These are phyloP conservation scores for Rhodotorula sp. DNA, from an alignment of 1,284 basidiomycete species.

Conservation along the genomic window DNA sequence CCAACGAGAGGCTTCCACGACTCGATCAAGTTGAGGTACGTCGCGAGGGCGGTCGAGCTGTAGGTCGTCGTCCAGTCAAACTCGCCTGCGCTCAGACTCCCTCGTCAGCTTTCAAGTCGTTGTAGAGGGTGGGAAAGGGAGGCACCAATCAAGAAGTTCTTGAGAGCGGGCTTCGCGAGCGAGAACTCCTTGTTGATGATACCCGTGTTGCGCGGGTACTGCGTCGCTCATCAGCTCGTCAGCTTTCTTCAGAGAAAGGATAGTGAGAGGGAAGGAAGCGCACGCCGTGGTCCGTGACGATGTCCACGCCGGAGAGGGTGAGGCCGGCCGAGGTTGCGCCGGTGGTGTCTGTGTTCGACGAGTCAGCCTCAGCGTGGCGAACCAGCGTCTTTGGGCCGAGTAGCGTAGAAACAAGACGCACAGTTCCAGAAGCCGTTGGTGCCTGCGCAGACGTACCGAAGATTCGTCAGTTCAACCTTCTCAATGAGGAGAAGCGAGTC, in stretches of 20 bases:
- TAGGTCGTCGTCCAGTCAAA: conserved; percentile 2
- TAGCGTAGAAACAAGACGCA: neutral
- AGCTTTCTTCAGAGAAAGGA: neutral
- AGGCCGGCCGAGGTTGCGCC: conserved; percentile 6
- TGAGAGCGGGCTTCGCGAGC: neutral
- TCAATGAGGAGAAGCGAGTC: neutral
- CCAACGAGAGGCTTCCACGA: conserved; percentile 3
- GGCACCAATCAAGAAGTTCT: conserved; percentile 6
- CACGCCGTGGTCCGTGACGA: conserved; percentile 25
- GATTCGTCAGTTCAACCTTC: neutral
- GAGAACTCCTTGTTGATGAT: conserved; percentile 6
- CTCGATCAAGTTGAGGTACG: conserved; percentile 2
- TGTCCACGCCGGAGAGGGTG: neutral
- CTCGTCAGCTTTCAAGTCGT: neutral
- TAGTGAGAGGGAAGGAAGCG: neutral
- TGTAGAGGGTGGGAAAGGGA: neutral
- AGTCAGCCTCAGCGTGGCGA: neutral
- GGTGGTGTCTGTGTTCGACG: neutral
- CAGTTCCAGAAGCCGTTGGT: conserved; percentile 27
- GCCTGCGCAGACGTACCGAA: neutral
- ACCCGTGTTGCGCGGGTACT: conserved; percentile 17
- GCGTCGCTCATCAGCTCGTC: neutral
- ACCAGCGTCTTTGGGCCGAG: no score
- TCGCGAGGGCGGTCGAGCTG: neutral
- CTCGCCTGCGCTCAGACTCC: neutral